Base-by-base conservation (phyloP, 148 eudicot genomes). In the Agrostemma githago region DNA sequence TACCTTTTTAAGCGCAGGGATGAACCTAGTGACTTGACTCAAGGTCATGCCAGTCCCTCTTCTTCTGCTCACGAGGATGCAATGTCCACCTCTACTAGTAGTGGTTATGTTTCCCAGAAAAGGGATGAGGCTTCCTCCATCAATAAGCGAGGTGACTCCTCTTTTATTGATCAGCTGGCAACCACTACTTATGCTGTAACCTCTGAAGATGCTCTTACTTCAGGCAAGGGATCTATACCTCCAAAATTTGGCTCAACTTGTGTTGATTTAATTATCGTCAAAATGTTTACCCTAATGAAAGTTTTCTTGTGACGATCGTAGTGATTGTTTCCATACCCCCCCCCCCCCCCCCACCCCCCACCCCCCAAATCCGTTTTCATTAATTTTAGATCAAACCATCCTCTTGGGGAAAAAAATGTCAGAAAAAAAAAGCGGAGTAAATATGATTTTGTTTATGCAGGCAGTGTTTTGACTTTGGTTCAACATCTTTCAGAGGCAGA, bases 1-100 rank as follows among this genome's bases (percentile, higher is more conserved):
- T 91, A 93, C 82, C 89, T 89, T 71, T 88, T 91, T 43, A 88
- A 91, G 77, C 83, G 88, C 72, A 84, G 98, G 76, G 98, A 89
- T 71, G 95, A 88, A 73, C 71, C 77, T 37, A 38, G 39, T 53
- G 82, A 26, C 34, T 26, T 26, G 34, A 78, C 41, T 37, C 60
- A 61, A 85, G 79, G 65, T 68, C 70, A 14, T 61, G 39, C 68
- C 21, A 81, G 64, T 77, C 70, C 83, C 44, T 72, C 86, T 77
- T 40, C 71, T 54, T 79, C 82, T 64, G 34, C 82, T 64, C 37
- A 56, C 72, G 82, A 74, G 20, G 88, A 85, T 26, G 34, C 34
- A 26, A 26, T 26, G 34, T 43, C 77, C 76, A 34, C 72, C 85
- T 21, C 60, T 73, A 78, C 84, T 66, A 80, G 79, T 37, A 84